Evolutionary conservation across 2,329 filamentous ascomycete genomes (phyloP), one percentile per base, ranked within the genome.

Genomic region (Cyanodermella asteris): DNA sequence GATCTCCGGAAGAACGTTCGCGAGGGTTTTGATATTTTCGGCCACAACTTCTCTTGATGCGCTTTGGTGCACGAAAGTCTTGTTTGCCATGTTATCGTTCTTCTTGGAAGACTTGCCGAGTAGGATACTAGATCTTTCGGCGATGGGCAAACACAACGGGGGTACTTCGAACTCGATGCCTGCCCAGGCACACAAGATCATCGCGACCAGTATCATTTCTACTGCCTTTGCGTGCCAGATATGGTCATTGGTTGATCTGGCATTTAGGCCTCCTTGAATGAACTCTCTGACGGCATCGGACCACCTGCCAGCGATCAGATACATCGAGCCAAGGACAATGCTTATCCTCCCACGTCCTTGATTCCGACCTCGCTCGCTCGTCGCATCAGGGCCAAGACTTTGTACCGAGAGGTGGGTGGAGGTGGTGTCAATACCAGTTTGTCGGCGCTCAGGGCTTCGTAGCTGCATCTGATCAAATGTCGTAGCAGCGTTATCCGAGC

Each of bases 151-250:
- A n/a, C 30, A 29, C 14, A 31, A 18, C 31, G 45, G 32, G 37
- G 54, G 44, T 34, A 87, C 62, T 38, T 72, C 63, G 38, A 94
- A 94, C 40, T 87, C 75, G 38, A 84, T 58, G 4, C 72, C 74
- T 18, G 72, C 65, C 76, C 81, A 91, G 16, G 71, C 75, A 32
- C 91, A 67, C 38, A 94, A 64, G 20, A 94, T 43, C 36, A 94
- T 60, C 40, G 74, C 80, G 14, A 91, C 60, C 23, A 87, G 54
- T 31, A 91, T 77, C 15, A 82, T 69, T 43, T 97, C 90, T 12
- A 97, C 57, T 1, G 80, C 82, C 49, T 94, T 94, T 11, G 77
- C 87, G 50, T 93, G 80, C 84, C 87, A 97, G n/a, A 94, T 47
- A 47, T 91, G 78, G 47, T 97, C 87, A 38, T 80, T 82, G 30